phyloP scores from a whole-genome alignment of 2,329 filamentous ascomycete species.

The Aspergillus sp. region DNA sequence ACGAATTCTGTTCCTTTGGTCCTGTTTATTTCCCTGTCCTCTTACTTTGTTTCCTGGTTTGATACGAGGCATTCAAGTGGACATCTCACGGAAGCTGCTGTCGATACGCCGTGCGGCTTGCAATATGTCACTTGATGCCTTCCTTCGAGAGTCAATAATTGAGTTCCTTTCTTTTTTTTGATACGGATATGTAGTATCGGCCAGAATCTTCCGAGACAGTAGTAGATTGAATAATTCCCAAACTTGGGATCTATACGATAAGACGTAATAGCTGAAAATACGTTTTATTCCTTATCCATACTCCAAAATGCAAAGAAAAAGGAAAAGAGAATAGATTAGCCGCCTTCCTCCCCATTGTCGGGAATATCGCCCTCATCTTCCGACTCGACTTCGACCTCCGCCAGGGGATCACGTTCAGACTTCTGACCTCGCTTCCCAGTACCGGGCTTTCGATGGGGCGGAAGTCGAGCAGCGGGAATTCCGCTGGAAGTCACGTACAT shows the following conservation, averaged over 20 bases:
- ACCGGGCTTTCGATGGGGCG: slow-evolving; percentile 3
- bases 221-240: slow-evolving; percentile 17
- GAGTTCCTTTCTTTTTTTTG: neutral
- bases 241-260: slow-evolving; percentile 6
- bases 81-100: neutral
- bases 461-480: slow-evolving; percentile 48
- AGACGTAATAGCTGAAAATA: too few species aligned
- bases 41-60: neutral
- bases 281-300: too few species aligned
- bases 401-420: slow-evolving; percentile 21
- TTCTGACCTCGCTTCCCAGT: slow-evolving; percentile 8
- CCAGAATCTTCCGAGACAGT: too few species aligned
- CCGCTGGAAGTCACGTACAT: slow-evolving; percentile 65
- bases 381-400: slow-evolving; percentile 22
- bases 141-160: neutral
- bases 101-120: neutral
- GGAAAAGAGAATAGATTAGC: too few species aligned
- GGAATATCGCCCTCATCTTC: slow-evolving; percentile 20
- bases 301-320: neutral
- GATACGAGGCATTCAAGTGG: neutral
- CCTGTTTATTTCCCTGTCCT: neutral
- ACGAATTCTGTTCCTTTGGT: slow-evolving; percentile 4
- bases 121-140: neutral
- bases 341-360: slow-evolving; percentile 13
- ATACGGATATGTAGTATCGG: neutral